Conservation (phyloP, 2,329 filamentous ascomycete genomes). For the Aspergillus aculeatus region DNA sequence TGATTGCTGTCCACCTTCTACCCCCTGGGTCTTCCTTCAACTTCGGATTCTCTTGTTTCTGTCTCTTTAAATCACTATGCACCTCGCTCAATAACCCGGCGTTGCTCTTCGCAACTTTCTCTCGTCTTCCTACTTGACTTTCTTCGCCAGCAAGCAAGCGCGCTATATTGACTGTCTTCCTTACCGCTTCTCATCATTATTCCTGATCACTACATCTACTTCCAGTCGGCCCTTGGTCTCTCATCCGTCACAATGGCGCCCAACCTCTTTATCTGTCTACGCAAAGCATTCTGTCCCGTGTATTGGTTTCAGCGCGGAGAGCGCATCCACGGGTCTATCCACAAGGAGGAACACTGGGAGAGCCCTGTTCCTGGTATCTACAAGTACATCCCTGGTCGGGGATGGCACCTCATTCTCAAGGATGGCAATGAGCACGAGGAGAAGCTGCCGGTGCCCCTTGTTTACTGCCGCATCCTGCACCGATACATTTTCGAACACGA, state of each 20-base stretch:
- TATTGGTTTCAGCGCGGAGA: conserved; percentile 50
- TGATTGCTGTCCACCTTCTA: conserved; percentile 7
- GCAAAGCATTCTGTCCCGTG: conserved; percentile 48
- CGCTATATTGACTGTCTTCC: conserved; percentile 16
- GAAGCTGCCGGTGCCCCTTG: conserved; percentile 38
- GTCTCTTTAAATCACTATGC: conserved; percentile 26
- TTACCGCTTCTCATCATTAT: conserved; percentile 1
- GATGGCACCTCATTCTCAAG: conserved; percentile 50
- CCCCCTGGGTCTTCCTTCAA: conserved; percentile 11
- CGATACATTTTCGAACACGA: conserved; percentile 51
- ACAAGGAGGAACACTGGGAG: conserved; percentile 50
- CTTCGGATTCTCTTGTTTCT: conserved; percentile 21
- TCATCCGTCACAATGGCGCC: conserved; percentile 44
- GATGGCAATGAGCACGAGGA: conserved; percentile 36
- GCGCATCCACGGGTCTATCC: conserved; percentile 38
- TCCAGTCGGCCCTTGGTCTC: conserved; percentile 3
- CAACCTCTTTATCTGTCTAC: conserved; percentile 52
- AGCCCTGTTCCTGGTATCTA: conserved; percentile 50
- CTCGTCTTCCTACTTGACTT: conserved; percentile 14
- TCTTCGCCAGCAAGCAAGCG: conserved; percentile 27
- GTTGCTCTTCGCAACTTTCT: conserved; percentile 12
- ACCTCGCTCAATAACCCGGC: conserved; percentile 32
- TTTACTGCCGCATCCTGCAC: conserved; percentile 51
- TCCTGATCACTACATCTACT: conserved; percentile 2
- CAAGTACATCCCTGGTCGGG: conserved; percentile 50